Percentiles rank a stretch among this genome's conserved stretches.
phyloP scores from a whole-genome alignment of 2,329 filamentous ascomycete genomes.

The Xylariaceae sp. region DNA sequence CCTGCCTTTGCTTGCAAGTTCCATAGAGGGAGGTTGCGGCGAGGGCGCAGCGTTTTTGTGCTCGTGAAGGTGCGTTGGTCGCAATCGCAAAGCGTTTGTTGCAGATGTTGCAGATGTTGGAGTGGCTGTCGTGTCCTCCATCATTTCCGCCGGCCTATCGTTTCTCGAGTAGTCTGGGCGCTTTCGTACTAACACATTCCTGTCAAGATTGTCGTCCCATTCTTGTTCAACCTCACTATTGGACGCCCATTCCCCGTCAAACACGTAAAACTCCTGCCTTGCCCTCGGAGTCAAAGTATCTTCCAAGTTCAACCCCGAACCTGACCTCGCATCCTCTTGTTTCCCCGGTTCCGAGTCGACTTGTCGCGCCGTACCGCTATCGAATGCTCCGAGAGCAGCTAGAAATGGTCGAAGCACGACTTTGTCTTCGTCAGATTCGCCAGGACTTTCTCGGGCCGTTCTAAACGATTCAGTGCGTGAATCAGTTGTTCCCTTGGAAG shows the following conservation, averaged over 20 bases:
- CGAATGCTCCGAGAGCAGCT: constrained; percentile 40
- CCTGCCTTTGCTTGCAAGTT: constrained; percentile 28
- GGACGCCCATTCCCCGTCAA: constrained; percentile 55
- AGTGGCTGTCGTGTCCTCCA: constrained; percentile 43
- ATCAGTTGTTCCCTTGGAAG: constrained; percentile 50
- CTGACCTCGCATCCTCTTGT: constrained; percentile 38
- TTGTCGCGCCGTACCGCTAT: constrained; percentile 39
- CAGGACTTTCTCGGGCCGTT: constrained; percentile 61
- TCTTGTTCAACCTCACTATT: constrained; percentile 46
- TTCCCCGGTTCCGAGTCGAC: constrained; percentile 30
- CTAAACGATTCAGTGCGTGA: constrained; percentile 65
- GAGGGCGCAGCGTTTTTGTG: constrained; percentile 36
- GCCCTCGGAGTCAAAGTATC: constrained; percentile 38
- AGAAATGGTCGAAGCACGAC: constrained; percentile 38
- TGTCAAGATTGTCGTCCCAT: constrained; percentile 50
- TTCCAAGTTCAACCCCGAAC: constrained; percentile 39
- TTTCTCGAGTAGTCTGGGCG: constrained; percentile 31
- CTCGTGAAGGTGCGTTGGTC: constrained; percentile 43
- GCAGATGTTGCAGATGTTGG: constrained; percentile 41
- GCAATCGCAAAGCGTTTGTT: constrained; percentile 43
- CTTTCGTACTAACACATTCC: constrained; percentile 50
- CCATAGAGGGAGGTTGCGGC: constrained; percentile 25
- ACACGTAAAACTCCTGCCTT: constrained; percentile 47
- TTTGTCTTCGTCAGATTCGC: constrained; percentile 52
- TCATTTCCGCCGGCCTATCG: constrained; percentile 34